phyloP scores from a whole-genome alignment of 2,329 filamentous ascomycete genomes.

The Curvularia lunata region DNA sequence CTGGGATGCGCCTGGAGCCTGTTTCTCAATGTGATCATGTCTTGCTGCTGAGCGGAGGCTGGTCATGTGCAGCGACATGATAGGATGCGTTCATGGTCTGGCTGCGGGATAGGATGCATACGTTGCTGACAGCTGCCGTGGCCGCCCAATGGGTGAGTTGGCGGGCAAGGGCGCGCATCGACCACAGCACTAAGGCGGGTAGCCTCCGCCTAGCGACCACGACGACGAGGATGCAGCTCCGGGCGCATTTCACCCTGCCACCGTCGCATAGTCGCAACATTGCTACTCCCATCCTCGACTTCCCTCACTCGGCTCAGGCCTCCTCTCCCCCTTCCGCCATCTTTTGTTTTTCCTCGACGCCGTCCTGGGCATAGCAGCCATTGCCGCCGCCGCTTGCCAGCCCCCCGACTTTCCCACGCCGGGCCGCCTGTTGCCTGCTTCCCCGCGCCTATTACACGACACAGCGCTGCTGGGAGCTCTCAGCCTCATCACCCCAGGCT shows the following conservation, averaged over 20 bases:
- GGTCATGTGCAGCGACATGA: slow-evolving; percentile 23
- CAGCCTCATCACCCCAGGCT: slow-evolving; percentile 41
- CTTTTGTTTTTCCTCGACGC: slow-evolving; percentile 7
- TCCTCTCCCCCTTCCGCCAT: neutral
- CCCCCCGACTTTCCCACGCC: slow-evolving; percentile 29
- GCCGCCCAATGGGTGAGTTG: slow-evolving; percentile 20
- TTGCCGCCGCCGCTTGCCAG: slow-evolving; percentile 23
- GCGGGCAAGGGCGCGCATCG: slow-evolving; percentile 15
- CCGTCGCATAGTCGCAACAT: slow-evolving; percentile 14
- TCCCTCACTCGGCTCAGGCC: slow-evolving; percentile 9
- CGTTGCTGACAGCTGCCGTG: slow-evolving; percentile 32
- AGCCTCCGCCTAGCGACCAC: slow-evolving; percentile 24
- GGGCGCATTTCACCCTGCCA: slow-evolving; percentile 21
- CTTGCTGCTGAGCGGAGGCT: slow-evolving; percentile 13
- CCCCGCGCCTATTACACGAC: slow-evolving; percentile 35
- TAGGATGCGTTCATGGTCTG: slow-evolving; percentile 5
- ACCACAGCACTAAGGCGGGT: slow-evolving; percentile 16
- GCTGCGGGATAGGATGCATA: slow-evolving; percentile 10
- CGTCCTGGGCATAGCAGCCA: neutral
- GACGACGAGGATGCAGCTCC: slow-evolving; percentile 21
- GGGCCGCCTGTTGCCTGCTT: slow-evolving; percentile 35
- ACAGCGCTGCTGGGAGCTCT: slow-evolving; percentile 33
- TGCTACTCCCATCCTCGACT: slow-evolving; percentile 13
- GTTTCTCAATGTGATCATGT: neutral
- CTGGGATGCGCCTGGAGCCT: neutral